Evolutionary conservation across 305 asterid genomes (phyloP).

Genomic region (Fraxinus sp.): DNA sequence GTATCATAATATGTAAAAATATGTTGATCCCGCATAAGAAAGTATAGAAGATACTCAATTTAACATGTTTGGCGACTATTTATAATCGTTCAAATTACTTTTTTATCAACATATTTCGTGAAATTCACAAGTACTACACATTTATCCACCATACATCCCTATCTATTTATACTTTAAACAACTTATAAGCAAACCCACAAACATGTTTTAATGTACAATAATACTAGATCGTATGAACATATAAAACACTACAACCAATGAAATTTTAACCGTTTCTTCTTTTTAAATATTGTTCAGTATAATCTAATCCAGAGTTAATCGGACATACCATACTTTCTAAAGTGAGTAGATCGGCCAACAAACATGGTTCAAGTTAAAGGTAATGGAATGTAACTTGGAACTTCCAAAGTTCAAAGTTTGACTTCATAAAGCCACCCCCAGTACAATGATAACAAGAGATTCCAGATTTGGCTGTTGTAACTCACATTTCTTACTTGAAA

Average conservation of each 20-base stretch:
- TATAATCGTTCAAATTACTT: not conserved
- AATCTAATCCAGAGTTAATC: not conserved
- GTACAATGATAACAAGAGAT: not conserved
- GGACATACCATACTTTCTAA: not conserved
- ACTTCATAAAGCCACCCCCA: not conserved
- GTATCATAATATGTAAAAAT: not conserved
- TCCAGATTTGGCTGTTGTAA: not conserved
- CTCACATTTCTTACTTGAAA: not conserved
- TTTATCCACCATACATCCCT: not conserved
- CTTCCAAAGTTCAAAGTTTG: not conserved
- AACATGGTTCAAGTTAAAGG: not conserved
- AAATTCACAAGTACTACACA: not conserved
- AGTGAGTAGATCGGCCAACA: constrained; percentile 38
- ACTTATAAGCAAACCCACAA: not conserved
- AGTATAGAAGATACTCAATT: not conserved
- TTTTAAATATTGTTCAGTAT: not conserved
- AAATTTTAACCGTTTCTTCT: not conserved
- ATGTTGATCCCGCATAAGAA: not conserved
- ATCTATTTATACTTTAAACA: not conserved
- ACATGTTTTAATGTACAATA: not conserved
- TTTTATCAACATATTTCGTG: not conserved
- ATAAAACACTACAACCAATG: not conserved
- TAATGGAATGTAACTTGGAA: not conserved
- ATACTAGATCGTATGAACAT: not conserved
- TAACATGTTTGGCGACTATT: not conserved